Conservation (phyloP, 768 basidiomycete genomes). For the Krasilnikovozyma curviuscula region DNA sequence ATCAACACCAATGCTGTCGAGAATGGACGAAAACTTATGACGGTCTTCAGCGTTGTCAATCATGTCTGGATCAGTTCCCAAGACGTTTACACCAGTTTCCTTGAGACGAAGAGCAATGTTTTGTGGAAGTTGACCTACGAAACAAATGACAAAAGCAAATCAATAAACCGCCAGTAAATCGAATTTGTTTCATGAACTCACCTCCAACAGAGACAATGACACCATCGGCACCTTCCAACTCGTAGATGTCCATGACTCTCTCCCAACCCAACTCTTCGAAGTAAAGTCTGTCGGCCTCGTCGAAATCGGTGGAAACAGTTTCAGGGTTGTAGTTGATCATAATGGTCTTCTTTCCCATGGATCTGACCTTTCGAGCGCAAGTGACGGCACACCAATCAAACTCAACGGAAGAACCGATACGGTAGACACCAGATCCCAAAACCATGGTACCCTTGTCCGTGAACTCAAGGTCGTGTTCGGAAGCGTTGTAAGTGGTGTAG, state of each 20-base stretch:
- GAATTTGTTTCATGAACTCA: no score
- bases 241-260: constrained; percentile 99
- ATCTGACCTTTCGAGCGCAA: constrained; percentile 74
- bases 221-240: constrained; percentile 77
- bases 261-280: constrained; percentile 97
- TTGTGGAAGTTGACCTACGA: constrained; percentile 87
- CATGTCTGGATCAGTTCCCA: constrained; percentile 84
- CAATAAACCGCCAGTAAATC: no score
- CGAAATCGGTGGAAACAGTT: constrained; percentile 97
- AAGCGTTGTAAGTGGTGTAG: constrained; percentile 97
- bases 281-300: constrained; percentile 96
- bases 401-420: constrained; percentile 95
- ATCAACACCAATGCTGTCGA: constrained; percentile 86
- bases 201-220: constrained; percentile 95
- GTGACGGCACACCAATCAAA: constrained; percentile 99
- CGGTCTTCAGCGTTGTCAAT: constrained; percentile 97
- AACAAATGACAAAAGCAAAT: background rate
- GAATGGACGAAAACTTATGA: constrained; percentile 94
- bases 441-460: constrained; percentile 98
- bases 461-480: constrained; percentile 85
- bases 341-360: constrained; percentile 84
- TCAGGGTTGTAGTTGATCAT: constrained; percentile 99
- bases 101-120: constrained; percentile 95
- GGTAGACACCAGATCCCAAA: constrained; percentile 90
- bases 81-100: constrained; percentile 69